Conservation (phyloP, 179 eudicot species). For the Heliamphora pulchella region DNA sequence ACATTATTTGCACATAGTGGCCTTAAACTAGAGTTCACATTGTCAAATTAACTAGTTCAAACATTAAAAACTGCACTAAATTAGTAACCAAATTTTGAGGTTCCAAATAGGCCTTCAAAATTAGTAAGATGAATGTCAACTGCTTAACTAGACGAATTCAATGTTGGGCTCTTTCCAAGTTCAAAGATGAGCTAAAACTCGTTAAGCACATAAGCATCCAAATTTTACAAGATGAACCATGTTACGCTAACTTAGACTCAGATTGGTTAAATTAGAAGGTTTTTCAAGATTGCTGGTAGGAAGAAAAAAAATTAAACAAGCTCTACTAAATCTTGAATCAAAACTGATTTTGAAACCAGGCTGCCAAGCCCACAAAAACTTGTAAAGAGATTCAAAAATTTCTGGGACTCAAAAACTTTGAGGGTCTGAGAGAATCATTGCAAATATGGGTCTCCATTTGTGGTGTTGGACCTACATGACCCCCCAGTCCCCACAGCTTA, state of each 20-base stretch:
- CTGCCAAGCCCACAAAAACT: not conserved
- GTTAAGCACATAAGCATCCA: not conserved
- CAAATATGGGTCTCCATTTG: not conserved
- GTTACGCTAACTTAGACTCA: not conserved
- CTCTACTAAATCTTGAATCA: not conserved
- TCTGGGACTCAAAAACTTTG: not conserved
- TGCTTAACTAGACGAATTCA: not conserved
- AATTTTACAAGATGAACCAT: not conserved
- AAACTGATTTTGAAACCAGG: not conserved
- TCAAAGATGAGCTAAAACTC: not conserved
- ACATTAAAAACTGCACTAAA: not conserved
- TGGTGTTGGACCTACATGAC: not conserved
- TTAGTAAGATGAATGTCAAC: not conserved
- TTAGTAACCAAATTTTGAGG: slow-evolving; percentile 2
- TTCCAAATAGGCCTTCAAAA: not conserved
- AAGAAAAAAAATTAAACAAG: not conserved
- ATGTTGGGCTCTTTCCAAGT: not conserved
- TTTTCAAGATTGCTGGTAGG: not conserved
- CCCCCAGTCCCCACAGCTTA: not conserved
- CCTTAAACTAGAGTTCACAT: not conserved
- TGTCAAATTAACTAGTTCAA: not conserved
- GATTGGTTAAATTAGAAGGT: not conserved
- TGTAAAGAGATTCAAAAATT: not conserved
- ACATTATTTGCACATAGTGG: not conserved
- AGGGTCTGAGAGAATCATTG: not conserved